Conservation (phyloP, 2,329 filamentous ascomycete species). For the Aureobasidium sp. region DNA sequence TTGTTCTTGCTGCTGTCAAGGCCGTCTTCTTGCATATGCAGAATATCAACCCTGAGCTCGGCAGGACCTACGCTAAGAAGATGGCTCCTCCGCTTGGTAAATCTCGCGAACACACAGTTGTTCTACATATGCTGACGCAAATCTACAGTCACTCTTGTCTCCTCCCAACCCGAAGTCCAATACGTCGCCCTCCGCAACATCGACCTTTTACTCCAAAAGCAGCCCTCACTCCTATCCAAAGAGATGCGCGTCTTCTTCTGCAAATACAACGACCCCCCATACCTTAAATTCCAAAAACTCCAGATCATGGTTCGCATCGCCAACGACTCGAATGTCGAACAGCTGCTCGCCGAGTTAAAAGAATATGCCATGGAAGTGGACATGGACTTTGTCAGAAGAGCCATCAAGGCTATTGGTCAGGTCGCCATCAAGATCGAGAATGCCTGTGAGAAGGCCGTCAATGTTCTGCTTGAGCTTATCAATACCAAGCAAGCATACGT, state of each 20-base stretch:
- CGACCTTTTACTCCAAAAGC: constrained; percentile 88
- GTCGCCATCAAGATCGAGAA: constrained; percentile 98
- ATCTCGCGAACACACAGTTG: constrained; percentile 23
- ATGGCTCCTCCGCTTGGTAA: constrained; percentile 92
- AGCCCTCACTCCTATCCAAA: constrained; percentile 93
- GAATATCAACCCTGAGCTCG: constrained; percentile 67
- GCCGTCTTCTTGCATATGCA: constrained; percentile 96
- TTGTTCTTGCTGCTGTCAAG: constrained; percentile 95
- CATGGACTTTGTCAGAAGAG: constrained; percentile 95
- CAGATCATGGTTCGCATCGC: constrained; percentile 99
- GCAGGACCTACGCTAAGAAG: constrained; percentile 87
- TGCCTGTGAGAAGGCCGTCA: constrained; percentile 91
- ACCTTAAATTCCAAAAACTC: constrained; percentile 94
- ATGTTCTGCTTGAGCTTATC: constrained; percentile 86
- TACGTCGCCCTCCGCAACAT: constrained; percentile 96
- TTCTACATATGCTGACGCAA: constrained; percentile 21
- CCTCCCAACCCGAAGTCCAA: constrained; percentile 92
- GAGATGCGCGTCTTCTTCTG: constrained; percentile 98
- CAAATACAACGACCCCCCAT: constrained; percentile 98
- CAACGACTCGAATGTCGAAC: constrained; percentile 93
- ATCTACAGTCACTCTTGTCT: constrained; percentile 78
- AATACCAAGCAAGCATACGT: constrained; percentile 98
- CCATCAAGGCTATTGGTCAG: constrained; percentile 93
- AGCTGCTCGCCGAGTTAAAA: constrained; percentile 86
- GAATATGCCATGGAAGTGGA: constrained; percentile 98